Percentiles rank a stretch among this genome's conserved stretches.
Conservation (phyloP, 2,329 filamentous ascomycete genomes). For the Penicillium sp. region DNA sequence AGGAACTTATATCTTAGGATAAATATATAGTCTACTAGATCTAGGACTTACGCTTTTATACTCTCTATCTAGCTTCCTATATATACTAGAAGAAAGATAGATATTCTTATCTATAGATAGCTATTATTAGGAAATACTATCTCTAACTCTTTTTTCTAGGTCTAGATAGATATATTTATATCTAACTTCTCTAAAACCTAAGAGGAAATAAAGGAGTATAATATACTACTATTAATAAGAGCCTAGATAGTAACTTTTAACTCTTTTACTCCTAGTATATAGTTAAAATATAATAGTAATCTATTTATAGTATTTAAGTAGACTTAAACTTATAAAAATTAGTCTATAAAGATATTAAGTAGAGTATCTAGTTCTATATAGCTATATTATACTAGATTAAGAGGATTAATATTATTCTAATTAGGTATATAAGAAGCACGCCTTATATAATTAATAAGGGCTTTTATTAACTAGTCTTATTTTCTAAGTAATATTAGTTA, state of each 20-base stretch:
- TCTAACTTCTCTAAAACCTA: neutral
- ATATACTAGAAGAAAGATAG: neutral
- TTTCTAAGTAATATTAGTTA: no score
- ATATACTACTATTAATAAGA: neutral
- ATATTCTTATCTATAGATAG: neutral
- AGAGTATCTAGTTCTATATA: no score
- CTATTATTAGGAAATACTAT: neutral
- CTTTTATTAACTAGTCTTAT: no score
- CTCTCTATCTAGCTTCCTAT: neutral
- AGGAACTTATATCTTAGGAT: neutral
- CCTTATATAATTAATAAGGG: no score
- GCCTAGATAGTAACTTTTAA: neutral
- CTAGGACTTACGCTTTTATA: neutral
- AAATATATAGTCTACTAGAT: neutral
- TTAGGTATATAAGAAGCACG: no score
- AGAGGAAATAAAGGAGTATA: neutral
- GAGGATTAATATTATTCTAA: no score
- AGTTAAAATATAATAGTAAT: no score
- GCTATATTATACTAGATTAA: no score
- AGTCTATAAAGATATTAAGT: no score
- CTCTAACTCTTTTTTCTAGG: neutral
- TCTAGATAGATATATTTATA: neutral
- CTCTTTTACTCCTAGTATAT: no score
- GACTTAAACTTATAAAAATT: no score
- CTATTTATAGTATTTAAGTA: no score